phyloP scores from a whole-genome alignment of 805 yeast species.

The Tetrapisispora namnaoensis region DNA sequence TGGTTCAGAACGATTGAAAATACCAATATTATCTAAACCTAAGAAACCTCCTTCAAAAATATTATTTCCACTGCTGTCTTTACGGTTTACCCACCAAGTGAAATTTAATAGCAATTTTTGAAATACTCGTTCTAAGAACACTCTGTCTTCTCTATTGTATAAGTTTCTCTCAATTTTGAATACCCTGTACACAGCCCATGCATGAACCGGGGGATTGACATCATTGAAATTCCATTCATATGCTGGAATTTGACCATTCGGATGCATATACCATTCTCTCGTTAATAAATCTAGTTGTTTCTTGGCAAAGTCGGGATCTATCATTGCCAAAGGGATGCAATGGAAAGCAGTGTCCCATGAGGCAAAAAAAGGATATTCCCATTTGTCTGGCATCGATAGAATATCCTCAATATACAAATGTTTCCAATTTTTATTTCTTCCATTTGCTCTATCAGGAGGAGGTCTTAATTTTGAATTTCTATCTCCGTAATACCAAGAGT shows the following conservation, averaged over 20 bases:
- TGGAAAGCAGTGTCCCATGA: slow-evolving; percentile 98
- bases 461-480: slow-evolving; percentile 68
- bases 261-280: slow-evolving; percentile 96
- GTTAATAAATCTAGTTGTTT: slow-evolving; percentile 76
- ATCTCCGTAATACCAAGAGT: slow-evolving; percentile 83
- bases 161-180: slow-evolving; percentile 79
- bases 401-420: slow-evolving; percentile 83
- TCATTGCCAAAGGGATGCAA: slow-evolving; percentile 84
- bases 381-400: slow-evolving; percentile 83
- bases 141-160: slow-evolving; percentile 72
- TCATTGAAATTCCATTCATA: slow-evolving; percentile 94
- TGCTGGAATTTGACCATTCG: slow-evolving; percentile 95
- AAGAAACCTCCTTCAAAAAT: slow-evolving; percentile 91
- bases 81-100: slow-evolving; percentile 96
- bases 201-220: slow-evolving; percentile 96
- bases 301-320: slow-evolving; percentile 87
- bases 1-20: slow-evolving; percentile 87
- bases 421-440: slow-evolving; percentile 84
- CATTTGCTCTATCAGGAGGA: slow-evolving; percentile 68
- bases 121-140: slow-evolving; percentile 83
- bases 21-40: slow-evolving; percentile 87
- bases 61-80: slow-evolving; percentile 77
- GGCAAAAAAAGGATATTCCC: slow-evolving; percentile 94
- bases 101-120: slow-evolving; percentile 82
- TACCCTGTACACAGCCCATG: slow-evolving; percentile 86